Percentiles rank a stretch among this genome's conserved stretches.
phyloP scores from a whole-genome alignment of 306 rosid species.

The Cicer judaicum region DNA sequence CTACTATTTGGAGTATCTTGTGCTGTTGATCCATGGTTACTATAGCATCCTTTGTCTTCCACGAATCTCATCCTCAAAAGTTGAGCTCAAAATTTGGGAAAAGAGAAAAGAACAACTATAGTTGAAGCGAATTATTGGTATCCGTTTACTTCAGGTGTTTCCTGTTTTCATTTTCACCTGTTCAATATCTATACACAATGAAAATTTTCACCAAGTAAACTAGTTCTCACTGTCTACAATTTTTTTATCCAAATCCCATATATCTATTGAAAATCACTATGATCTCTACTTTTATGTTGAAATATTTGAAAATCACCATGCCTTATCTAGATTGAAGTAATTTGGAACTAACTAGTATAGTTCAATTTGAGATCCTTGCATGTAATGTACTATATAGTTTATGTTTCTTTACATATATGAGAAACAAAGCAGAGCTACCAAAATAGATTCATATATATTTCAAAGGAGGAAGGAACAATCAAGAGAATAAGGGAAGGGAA shows the following conservation, averaged over 20 bases:
- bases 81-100: conserved; percentile 20
- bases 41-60: conserved; percentile 74
- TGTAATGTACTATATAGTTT: background rate
- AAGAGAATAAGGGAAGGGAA: too few relatives aligned
- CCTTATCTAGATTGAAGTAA: conserved; percentile 39
- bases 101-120: conserved; percentile 27
- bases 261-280: conserved; percentile 25
- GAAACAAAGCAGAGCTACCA: background rate
- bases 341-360: conserved; percentile 19
- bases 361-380: background rate
- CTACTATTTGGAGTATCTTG: conserved; percentile 59
- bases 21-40: conserved; percentile 53
- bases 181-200: conserved; percentile 11
- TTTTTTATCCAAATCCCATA: conserved; percentile 43
- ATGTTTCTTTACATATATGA: background rate
- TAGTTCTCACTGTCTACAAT: conserved; percentile 11
- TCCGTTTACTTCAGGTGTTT: too few relatives aligned
- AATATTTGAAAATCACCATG: conserved; percentile 6
- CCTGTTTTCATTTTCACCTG: background rate
- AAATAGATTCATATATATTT: background rate
- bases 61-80: conserved; percentile 71
- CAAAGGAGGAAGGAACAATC: background rate
- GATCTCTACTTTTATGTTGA: conserved; percentile 5
- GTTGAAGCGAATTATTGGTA: too few relatives aligned
- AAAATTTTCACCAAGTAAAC: conserved; percentile 1